Percentiles rank a stretch among this genome's conserved stretches.
Conservation (phyloP, 139 green algal species). For the Chlamydomonas eustigma region DNA sequence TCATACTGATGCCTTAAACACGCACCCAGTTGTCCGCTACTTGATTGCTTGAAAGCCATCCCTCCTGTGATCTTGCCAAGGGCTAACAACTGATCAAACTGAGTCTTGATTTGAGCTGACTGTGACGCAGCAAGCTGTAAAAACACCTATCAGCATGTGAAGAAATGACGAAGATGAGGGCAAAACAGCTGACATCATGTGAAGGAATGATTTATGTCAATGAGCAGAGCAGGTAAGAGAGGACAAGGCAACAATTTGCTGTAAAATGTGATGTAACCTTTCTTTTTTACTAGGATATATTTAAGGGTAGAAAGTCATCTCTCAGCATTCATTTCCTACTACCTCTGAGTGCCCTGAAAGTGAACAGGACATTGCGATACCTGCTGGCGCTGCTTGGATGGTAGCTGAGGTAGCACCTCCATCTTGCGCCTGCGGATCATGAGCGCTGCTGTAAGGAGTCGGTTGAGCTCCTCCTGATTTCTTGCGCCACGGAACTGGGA, state of each 20-base stretch:
- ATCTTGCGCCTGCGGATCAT: slow-evolving; percentile 92
- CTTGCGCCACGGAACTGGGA: slow-evolving; percentile 33
- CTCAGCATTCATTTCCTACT: not conserved
- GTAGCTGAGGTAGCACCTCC: slow-evolving; percentile 89
- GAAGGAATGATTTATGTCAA: too few relatives aligned
- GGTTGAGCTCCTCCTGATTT: slow-evolving; percentile 80
- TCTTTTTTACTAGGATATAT: too few relatives aligned
- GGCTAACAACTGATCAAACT: slow-evolving; percentile 8
- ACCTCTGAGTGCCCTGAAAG: not conserved
- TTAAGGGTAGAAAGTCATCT: not conserved
- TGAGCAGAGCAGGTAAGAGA: too few relatives aligned
- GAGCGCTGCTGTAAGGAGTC: slow-evolving; percentile 60
- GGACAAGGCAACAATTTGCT: not conserved
- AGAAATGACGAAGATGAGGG: too few relatives aligned
- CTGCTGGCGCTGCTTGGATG: slow-evolving; percentile 81
- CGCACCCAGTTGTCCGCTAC: too few relatives aligned
- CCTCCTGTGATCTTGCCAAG: not conserved
- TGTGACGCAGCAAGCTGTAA: slow-evolving; percentile 29
- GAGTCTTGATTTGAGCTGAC: slow-evolving; percentile 3
- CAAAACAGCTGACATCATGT: too few relatives aligned
- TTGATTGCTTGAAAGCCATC: too few relatives aligned
- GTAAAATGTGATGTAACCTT: too few relatives aligned
- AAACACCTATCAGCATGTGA: slow-evolving; percentile 22
- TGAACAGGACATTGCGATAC: slow-evolving; percentile 32
- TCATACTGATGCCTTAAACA: too few relatives aligned